phyloP scores from a whole-genome alignment of 2,329 filamentous ascomycete species.

The Nannizzia gypsea region DNA sequence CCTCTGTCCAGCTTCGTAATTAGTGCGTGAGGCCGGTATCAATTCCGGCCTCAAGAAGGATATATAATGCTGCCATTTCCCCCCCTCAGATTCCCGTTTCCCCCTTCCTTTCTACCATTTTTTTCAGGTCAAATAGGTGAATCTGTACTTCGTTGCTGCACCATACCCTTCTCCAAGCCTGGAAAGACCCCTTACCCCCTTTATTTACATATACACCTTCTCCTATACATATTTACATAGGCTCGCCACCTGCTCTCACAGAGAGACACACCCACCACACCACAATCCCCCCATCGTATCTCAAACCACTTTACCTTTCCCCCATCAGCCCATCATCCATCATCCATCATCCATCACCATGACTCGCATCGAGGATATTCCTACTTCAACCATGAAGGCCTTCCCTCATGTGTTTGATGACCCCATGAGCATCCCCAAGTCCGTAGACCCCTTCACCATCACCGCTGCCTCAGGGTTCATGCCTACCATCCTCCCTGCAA shows the following conservation, averaged over 20 bases:
- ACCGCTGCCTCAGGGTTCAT: slow-evolving; percentile 37
- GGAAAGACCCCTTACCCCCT: neutral
- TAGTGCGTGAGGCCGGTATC: slow-evolving; percentile 35
- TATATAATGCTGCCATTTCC: slow-evolving; percentile 28
- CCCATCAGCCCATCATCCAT: neutral
- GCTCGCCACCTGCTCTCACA: neutral
- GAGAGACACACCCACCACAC: neutral
- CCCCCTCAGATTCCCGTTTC: slow-evolving; percentile 11
- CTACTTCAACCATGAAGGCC: slow-evolving; percentile 27
- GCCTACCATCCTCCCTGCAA: slow-evolving; percentile 29
- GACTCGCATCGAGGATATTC: slow-evolving; percentile 24
- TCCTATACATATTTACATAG: neutral
- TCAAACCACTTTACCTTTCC: neutral
- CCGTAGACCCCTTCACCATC: slow-evolving; percentile 38
- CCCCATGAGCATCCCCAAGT: slow-evolving; percentile 29
- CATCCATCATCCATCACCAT: slow-evolving; percentile 20
- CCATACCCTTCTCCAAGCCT: neutral
- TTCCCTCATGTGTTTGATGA: slow-evolving; percentile 37
- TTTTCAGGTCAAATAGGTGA: slow-evolving; percentile 11
- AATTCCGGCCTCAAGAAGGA: slow-evolving; percentile 33
- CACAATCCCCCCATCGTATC: neutral
- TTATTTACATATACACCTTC: neutral
- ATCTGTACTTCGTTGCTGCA: slow-evolving; percentile 11
- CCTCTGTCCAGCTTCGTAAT: slow-evolving; percentile 22
- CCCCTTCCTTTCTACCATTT: slow-evolving; percentile 21